phyloP scores from a whole-genome alignment of 805 yeast species.

The Yarrowia bubula region DNA sequence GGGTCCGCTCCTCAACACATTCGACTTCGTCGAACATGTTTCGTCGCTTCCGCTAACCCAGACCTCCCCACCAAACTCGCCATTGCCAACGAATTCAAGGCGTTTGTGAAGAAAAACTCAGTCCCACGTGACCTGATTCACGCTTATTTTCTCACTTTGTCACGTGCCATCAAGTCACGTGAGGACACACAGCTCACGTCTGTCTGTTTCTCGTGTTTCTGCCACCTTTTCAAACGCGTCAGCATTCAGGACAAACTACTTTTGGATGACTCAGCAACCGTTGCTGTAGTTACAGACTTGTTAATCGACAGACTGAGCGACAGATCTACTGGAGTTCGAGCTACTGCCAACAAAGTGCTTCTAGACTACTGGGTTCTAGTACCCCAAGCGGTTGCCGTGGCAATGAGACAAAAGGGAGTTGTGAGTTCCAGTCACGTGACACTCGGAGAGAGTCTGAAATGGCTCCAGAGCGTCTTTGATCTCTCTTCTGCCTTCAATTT shows the following conservation, averaged over 20 bases:
- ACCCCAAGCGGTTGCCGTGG: conserved; percentile 33
- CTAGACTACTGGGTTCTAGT: conserved; percentile 41
- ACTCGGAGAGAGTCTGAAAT: conserved; percentile 23
- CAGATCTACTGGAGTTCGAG: conserved; percentile 33
- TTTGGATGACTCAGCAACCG: conserved; percentile 38
- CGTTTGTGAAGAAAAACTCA: conserved; percentile 1
- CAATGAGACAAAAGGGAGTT: conserved; percentile 39
- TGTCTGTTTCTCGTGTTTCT: conserved; percentile 45
- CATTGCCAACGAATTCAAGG: conserved; percentile 17
- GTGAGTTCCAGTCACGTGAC: conserved; percentile 38
- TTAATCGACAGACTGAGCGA: conserved; percentile 40
- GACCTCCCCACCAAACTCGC: background rate
- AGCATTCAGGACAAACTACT: conserved; percentile 43
- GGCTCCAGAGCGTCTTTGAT: conserved; percentile 35
- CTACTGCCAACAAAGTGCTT: conserved; percentile 38
- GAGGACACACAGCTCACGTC: conserved; percentile 30
- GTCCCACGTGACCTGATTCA: background rate
- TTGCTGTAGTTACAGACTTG: conserved; percentile 33
- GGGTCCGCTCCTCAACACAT: background rate
- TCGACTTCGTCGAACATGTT: background rate
- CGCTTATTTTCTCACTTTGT: background rate
- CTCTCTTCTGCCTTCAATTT: conserved; percentile 35
- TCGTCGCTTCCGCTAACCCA: conserved; percentile 7
- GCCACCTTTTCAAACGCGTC: conserved; percentile 47
- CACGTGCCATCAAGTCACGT: conserved; percentile 28